Conservation (phyloP, 2,329 filamentous ascomycete species). For the Epicoccum nigrum region DNA sequence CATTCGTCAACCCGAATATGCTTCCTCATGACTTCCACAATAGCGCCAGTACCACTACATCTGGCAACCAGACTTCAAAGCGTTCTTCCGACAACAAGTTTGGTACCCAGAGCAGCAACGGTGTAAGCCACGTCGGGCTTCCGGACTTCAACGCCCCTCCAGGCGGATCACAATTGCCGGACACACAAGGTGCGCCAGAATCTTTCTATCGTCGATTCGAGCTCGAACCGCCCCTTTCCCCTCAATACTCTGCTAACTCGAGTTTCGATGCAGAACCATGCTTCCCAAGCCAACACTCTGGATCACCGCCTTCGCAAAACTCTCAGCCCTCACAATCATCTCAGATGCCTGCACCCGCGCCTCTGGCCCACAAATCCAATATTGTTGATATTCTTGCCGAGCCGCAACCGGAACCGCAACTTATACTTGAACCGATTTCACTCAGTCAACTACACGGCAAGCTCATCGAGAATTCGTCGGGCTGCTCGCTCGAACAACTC, state of each 20-base stretch:
- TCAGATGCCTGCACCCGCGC: conserved; percentile 46
- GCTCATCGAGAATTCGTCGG: conserved; percentile 71
- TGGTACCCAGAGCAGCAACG: conserved; percentile 74
- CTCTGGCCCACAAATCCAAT: conserved; percentile 43
- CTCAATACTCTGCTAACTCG: conserved; percentile 24
- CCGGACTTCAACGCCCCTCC: conserved; percentile 62
- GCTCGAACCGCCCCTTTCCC: conserved; percentile 16
- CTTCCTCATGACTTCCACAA: conserved; percentile 72
- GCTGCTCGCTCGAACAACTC: conserved; percentile 88
- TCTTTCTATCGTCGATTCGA: conserved; percentile 24
- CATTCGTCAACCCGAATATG: conserved; percentile 63
- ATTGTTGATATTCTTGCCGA: conserved; percentile 53
- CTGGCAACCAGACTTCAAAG: conserved; percentile 79
- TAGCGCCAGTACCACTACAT: conserved; percentile 86
- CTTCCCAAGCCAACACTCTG: conserved; percentile 45
- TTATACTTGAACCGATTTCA: conserved; percentile 57
- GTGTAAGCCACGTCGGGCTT: conserved; percentile 55
- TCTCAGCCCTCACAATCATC: conserved; percentile 35
- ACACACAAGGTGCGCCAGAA: conserved; percentile 63
- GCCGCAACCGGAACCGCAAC: conserved; percentile 33
- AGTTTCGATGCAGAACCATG: conserved; percentile 35
- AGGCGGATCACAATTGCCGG: conserved; percentile 66
- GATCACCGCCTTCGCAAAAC: conserved; percentile 47
- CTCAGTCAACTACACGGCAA: conserved; percentile 66
- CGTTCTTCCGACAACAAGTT: conserved; percentile 75